A percentile compares a stretch with the other conserved stretches of the same genome.
Evolutionary conservation across 1,139 yeast species (phyloP).

Genomic region (Sporopachydermia cereana): DNA sequence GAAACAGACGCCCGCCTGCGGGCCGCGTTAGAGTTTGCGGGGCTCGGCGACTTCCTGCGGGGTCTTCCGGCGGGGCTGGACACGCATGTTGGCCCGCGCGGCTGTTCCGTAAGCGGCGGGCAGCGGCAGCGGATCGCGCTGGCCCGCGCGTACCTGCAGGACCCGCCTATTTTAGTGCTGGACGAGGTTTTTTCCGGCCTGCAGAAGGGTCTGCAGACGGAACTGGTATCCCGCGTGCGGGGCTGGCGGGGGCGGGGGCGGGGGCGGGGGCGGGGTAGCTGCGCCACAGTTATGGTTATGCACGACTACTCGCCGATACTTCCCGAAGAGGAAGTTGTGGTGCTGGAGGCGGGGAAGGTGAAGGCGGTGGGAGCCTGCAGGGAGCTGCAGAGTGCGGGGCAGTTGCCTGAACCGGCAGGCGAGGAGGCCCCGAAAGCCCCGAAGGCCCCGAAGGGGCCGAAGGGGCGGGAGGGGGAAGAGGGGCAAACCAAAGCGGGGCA

Average conservation of each 20-base stretch:
- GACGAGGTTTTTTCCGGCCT: constrained; percentile 85
- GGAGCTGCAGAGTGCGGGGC: constrained; percentile 19
- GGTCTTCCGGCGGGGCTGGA: constrained; percentile 43
- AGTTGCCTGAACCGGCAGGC: constrained; percentile 10
- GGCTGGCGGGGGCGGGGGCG: constrained; percentile 53
- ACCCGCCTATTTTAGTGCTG: constrained; percentile 61
- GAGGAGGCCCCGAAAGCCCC: not conserved
- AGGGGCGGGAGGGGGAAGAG: not conserved
- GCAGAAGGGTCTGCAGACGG: constrained; percentile 21
- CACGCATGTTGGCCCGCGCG: constrained; percentile 36
- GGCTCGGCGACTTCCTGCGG: constrained; percentile 34
- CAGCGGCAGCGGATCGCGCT: constrained; percentile 74
- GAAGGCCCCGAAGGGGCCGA: not conserved
- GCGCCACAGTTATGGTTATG: constrained; percentile 74
- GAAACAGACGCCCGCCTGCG: constrained; percentile 22
- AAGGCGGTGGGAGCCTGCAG: constrained; percentile 31
- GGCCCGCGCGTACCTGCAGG: constrained; percentile 67
- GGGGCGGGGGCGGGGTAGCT: constrained; percentile 33
- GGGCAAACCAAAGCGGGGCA: not conserved
- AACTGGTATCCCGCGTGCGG: constrained; percentile 40
- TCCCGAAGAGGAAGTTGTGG: constrained; percentile 39
- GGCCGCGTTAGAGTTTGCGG: constrained; percentile 42
- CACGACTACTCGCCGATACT: constrained; percentile 58
- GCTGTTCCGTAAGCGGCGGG: constrained; percentile 71
- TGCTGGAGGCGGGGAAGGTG: constrained; percentile 48